Evolutionary conservation across 2,329 filamentous ascomycete genomes (phyloP).

Genomic region (Cryphonectria nitschkei): DNA sequence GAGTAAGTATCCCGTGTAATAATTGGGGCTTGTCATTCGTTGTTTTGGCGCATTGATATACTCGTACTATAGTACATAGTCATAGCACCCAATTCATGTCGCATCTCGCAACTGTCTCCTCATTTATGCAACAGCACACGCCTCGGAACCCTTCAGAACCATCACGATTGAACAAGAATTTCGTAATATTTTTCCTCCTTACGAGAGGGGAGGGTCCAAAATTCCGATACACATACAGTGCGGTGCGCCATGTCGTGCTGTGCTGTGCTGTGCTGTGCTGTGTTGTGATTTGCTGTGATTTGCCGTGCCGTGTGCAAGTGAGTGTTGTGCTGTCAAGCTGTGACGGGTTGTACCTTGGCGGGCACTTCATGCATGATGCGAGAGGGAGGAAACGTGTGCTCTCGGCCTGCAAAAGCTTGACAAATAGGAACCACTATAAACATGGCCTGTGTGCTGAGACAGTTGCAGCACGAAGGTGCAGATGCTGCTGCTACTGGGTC

Average conservation of each 20-base stretch:
- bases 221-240: background rate
- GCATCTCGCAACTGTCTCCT: background rate
- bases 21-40: constrained; percentile 23
- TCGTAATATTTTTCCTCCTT: background rate
- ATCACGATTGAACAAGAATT: background rate
- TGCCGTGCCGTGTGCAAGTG: background rate
- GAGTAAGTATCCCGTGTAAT: constrained; percentile 14
- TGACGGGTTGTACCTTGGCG: background rate
- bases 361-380: background rate
- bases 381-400: background rate
- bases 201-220: background rate
- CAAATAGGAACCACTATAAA: constrained; percentile 9
- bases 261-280: background rate
- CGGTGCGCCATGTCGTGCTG: background rate
- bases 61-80: background rate
- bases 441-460: constrained; percentile 4
- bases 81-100: background rate
- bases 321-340: background rate
- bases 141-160: background rate
- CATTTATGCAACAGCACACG: constrained; percentile 7
- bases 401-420: background rate
- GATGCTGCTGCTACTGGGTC: background rate
- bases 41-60: constrained; percentile 18
- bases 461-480: background rate
- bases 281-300: background rate